phyloP scores from a whole-genome alignment of 441 rosid genomes.

The Raphanus hybrid region DNA sequence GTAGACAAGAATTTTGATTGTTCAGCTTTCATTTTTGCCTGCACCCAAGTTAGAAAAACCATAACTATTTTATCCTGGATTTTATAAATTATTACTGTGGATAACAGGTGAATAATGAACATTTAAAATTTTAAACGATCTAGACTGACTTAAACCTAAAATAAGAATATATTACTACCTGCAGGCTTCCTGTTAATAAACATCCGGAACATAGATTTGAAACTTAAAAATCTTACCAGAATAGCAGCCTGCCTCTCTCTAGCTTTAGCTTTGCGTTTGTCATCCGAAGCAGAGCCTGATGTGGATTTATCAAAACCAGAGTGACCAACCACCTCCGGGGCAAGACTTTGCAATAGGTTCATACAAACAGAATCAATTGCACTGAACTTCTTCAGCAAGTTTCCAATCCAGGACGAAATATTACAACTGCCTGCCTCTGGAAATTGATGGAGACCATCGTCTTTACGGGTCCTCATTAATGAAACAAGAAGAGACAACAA shows the following conservation, averaged over 20 bases:
- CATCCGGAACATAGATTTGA: not conserved
- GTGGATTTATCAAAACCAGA: not conserved
- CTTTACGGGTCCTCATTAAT: not conserved
- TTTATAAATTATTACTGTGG: too few relatives aligned
- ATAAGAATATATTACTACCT: too few relatives aligned
- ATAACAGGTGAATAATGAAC: too few relatives aligned
- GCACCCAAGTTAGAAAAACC: slow-evolving; percentile 38
- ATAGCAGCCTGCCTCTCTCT: slow-evolving; percentile 2
- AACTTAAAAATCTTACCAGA: not conserved
- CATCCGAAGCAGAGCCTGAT: not conserved
- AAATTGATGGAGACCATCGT: not conserved
- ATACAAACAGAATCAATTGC: too few relatives aligned
- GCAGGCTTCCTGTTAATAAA: not conserved
- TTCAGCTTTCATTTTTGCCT: slow-evolving; percentile 99
- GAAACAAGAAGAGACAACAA: slow-evolving; percentile 3
- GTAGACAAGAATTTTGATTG: slow-evolving; percentile 88
- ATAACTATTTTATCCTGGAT: too few relatives aligned
- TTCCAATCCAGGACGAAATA: too few relatives aligned
- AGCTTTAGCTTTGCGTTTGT: not conserved
- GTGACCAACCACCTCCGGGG: slow-evolving; percentile 5
- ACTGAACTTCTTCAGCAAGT: too few relatives aligned
- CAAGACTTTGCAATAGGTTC: not conserved
- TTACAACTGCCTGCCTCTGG: slow-evolving; percentile 1
- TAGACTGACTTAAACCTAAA: too few relatives aligned
- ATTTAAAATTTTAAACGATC: too few relatives aligned